These are phyloP conservation scores for Phytophthora megakarya DNA, from an alignment of 352 stramenopile species.

Conservation along the genomic window DNA sequence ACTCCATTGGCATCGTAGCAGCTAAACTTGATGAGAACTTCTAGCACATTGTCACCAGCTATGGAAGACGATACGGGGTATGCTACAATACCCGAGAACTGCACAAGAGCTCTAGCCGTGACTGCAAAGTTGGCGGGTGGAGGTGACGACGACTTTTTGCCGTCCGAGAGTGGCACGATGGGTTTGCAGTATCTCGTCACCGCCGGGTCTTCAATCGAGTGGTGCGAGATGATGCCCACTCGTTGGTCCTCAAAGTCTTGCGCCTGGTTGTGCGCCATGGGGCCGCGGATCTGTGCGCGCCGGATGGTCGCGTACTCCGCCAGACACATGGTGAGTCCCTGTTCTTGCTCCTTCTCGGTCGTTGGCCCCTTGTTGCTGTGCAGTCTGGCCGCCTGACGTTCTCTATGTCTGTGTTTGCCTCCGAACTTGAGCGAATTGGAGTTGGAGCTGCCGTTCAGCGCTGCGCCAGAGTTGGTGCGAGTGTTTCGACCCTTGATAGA, in stretches of 20 bases:
- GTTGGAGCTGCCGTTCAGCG: conserved; percentile 16
- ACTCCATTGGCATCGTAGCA: conserved; percentile 59
- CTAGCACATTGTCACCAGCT: conserved; percentile 46
- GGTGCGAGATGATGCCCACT: conserved; percentile 67
- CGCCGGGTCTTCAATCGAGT: conserved; percentile 70
- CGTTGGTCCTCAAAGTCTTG: conserved; percentile 54
- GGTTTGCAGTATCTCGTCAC: conserved; percentile 66
- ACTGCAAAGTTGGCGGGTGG: conserved; percentile 34
- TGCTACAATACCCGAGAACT: conserved; percentile 68
- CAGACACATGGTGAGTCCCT: conserved; percentile 54
- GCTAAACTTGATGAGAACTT: conserved; percentile 72
- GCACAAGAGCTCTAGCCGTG: conserved; percentile 49
- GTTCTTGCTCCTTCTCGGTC: conserved; percentile 23
- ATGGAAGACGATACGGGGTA: conserved; percentile 56
- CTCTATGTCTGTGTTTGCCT: conserved; percentile 35
- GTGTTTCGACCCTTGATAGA: conserved; percentile 39
- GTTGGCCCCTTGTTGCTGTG: conserved; percentile 9
- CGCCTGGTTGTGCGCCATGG: conserved; percentile 33
- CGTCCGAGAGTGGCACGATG: conserved; percentile 38
- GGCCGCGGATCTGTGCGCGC: conserved; percentile 40
- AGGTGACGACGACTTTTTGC: conserved; percentile 12
- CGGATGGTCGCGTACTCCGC: conserved; percentile 72
- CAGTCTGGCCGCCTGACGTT: conserved; percentile 18
- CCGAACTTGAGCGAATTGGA: conserved; percentile 55
- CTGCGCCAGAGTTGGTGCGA: conserved; percentile 21